These are phyloP conservation scores for Leccinum arenicola DNA, from an alignment of 768 basidiomycete species.

Conservation along the genomic window DNA sequence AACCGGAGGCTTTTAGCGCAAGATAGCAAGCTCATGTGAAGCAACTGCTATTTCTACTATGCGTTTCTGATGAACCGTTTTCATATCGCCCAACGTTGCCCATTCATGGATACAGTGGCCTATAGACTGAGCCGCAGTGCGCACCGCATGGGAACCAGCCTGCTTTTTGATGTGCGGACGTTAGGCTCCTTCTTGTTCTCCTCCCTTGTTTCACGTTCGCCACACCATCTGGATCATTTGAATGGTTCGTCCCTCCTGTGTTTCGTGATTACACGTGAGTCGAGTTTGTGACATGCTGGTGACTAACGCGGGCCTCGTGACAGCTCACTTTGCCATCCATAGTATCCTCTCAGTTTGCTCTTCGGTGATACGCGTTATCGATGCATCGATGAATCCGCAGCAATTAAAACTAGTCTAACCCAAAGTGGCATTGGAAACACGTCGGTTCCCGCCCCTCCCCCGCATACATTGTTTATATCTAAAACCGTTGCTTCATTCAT, in stretches of 20 bases:
- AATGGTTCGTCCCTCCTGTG: background rate
- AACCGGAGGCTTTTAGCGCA: slow-evolving; percentile 24
- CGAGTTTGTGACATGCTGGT: background rate
- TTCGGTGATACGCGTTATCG: slow-evolving; percentile 16
- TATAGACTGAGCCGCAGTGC: slow-evolving; percentile 2
- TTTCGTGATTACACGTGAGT: slow-evolving; percentile 3
- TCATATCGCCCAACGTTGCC: slow-evolving; percentile 26
- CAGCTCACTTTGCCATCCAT: background rate
- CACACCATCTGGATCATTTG: background rate
- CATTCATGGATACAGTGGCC: slow-evolving; percentile 13
- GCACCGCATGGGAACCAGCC: slow-evolving; percentile 14
- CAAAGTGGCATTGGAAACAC: slow-evolving; percentile 23
- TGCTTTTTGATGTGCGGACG: slow-evolving; percentile 12
- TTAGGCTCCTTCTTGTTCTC: slow-evolving; percentile 8
- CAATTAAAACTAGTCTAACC: slow-evolving; percentile 1
- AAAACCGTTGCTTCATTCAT: background rate
- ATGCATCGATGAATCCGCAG: slow-evolving; percentile 15
- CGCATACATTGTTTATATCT: slow-evolving; percentile 11
- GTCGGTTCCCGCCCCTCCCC: background rate
- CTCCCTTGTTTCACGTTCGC: background rate
- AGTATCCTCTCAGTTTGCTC: slow-evolving; percentile 11
- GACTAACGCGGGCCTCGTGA: background rate
- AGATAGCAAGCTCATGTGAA: slow-evolving; percentile 23
- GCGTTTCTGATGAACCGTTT: slow-evolving; percentile 17
- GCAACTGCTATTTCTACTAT: slow-evolving; percentile 11